Evolutionary conservation across 495 filamentous ascomycete genomes (phyloP).

Genomic region (Umbilicaria muhlenbergii): DNA sequence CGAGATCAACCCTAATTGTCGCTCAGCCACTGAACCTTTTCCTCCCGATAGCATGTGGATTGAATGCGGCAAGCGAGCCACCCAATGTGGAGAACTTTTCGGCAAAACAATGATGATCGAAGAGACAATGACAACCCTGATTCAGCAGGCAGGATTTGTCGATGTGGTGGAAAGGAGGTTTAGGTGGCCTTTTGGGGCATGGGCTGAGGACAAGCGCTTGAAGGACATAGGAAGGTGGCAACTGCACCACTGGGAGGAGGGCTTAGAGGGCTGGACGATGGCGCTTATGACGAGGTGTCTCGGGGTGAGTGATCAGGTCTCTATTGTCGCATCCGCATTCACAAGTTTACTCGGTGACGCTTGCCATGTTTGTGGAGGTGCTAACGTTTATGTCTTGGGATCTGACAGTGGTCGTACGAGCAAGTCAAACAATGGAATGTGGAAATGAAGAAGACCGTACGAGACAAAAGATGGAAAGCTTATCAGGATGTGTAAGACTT

Average conservation of each 20-base stretch:
- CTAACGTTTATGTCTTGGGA: constrained; percentile 13
- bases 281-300: constrained; percentile 44
- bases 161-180: constrained; percentile 42
- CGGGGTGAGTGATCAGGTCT: constrained; percentile 14
- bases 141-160: constrained; percentile 36
- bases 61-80: constrained; percentile 31
- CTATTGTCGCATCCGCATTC: no score
- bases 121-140: constrained; percentile 21
- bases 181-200: constrained; percentile 51
- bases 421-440: constrained; percentile 10
- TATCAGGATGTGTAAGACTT: constrained; percentile 14
- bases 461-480: constrained; percentile 17
- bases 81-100: constrained; percentile 34
- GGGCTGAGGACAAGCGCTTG: constrained; percentile 45
- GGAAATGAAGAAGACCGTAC: constrained; percentile 7
- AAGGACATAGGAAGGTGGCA: constrained; percentile 51
- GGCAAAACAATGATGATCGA: constrained; percentile 31
- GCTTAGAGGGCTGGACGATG: constrained; percentile 38
- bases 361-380: neutral
- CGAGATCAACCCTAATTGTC: constrained; percentile 33
- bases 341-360: no score
- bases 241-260: constrained; percentile 41
- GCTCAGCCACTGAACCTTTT: constrained; percentile 35
- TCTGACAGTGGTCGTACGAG: constrained; percentile 12
- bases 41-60: constrained; percentile 31